Base-by-base conservation (phyloP, 1,284 basidiomycete species). In the Pseudozyma thailandica region DNA sequence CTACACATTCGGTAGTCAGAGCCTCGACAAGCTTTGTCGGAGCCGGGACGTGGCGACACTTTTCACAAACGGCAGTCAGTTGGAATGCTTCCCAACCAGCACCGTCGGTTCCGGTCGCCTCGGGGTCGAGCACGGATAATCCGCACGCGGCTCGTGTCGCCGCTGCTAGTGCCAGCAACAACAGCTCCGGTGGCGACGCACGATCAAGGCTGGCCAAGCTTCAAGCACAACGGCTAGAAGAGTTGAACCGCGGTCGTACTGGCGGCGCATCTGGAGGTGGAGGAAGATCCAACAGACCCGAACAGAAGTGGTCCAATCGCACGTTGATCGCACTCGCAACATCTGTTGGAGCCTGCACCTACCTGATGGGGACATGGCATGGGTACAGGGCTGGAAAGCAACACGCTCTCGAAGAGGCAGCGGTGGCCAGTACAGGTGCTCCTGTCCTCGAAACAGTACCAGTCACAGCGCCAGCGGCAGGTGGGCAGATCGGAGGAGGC, bases 301-400 rank as follows among this genome's bases (percentile, higher is more conserved):
- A 71, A 20, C 71, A 73, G 21, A 53, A 43, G 21, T 73, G 71
- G 71, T 73, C 71, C 25, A 69, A 64, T 12, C 71, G 65, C 10
- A 73, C 71, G 2, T 42, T 73, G 8, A 69, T 73, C 18, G 65
- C 65, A 33, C 47, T 73, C 1, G 65, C 65, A 3, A 64, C 71
- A 3, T 61, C 57, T 20, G 71, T 73, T 6, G 71, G 71, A 3
- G 60, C 68, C 1, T 71, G 60, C 18, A 71, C 53, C 12, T 71
- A 64, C 28, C 37, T 71, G 18, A 52, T 61, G 48, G 68, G 68
- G 2, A 64, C 68, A 6, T 64, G 61, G 35, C 68, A 64, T 16
- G 68, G 68, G 12, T 71, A 60, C 47, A 71, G 64, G 25, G 52
- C 61, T 6, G 68, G 68, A 7, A 64, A 64, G 28, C 23, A 26